Percentiles rank a stretch among this genome's conserved stretches.
Conservation (phyloP, 768 basidiomycete genomes). For the Boletus sensibilis region DNA sequence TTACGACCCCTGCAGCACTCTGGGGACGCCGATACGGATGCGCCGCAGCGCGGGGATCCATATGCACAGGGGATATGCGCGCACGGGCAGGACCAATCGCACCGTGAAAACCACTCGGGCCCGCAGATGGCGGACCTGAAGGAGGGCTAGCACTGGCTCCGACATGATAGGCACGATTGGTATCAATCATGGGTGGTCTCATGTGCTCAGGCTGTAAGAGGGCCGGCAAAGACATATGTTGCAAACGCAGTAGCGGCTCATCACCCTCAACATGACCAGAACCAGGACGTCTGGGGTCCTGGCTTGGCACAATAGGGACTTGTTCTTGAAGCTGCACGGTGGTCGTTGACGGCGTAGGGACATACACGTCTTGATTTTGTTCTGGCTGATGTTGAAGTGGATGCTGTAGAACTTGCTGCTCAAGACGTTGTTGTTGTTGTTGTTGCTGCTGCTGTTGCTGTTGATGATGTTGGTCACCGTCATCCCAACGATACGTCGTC, state of each 20-base stretch:
- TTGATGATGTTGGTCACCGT: slow-evolving; percentile 29
- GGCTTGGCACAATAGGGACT: slow-evolving; percentile 32
- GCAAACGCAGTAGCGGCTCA: slow-evolving; percentile 24
- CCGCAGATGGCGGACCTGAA: slow-evolving; percentile 33
- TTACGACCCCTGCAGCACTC: slow-evolving; percentile 25
- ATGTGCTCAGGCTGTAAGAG: slow-evolving; percentile 28
- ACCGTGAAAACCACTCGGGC: slow-evolving; percentile 16
- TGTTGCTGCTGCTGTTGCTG: slow-evolving; percentile 27
- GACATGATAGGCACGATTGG: slow-evolving; percentile 26
- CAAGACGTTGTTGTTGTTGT: slow-evolving; percentile 35
- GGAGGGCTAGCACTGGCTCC: slow-evolving; percentile 31
- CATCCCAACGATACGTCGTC: slow-evolving; percentile 42
- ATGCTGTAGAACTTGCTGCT: slow-evolving; percentile 41
- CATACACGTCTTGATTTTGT: slow-evolving; percentile 24
- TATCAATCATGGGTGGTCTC: slow-evolving; percentile 37
- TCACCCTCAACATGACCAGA: slow-evolving; percentile 27
- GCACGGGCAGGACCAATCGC: slow-evolving; percentile 28
- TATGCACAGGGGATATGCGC: slow-evolving; percentile 26
- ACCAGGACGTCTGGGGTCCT: slow-evolving; percentile 20
- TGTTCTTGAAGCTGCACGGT: slow-evolving; percentile 28
- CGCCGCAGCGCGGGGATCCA: slow-evolving; percentile 14
- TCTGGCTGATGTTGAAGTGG: slow-evolving; percentile 37
- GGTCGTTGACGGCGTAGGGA: slow-evolving; percentile 14
- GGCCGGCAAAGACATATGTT: slow-evolving; percentile 22
- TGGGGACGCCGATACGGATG: slow-evolving; percentile 34